Conservation (phyloP, 495 filamentous ascomycete species). For the Podospora fimiseda region DNA sequence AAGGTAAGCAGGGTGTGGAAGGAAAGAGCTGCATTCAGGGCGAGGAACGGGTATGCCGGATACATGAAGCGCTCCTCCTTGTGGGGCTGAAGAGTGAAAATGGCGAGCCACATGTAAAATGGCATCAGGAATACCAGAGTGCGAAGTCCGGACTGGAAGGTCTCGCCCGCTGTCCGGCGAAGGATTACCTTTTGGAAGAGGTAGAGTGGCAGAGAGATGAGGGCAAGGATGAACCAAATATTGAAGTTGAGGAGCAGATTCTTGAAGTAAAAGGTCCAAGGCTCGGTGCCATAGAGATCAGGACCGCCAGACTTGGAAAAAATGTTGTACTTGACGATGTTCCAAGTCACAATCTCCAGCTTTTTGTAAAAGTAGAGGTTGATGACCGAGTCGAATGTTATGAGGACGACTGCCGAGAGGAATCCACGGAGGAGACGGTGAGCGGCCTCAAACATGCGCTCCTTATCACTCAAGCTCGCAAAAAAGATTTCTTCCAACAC, state of each 20-base stretch:
- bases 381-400: constrained; percentile 65
- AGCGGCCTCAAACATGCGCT: constrained; percentile 50
- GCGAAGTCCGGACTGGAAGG: constrained; percentile 50
- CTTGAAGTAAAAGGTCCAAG: constrained; percentile 92
- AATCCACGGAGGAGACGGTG: constrained; percentile 59
- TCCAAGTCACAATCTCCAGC: constrained; percentile 71
- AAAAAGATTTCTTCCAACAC: constrained; percentile 68
- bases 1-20: constrained; percentile 70
- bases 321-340: constrained; percentile 94
- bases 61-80: constrained; percentile 99
- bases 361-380: constrained; percentile 81
- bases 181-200: constrained; percentile 41
- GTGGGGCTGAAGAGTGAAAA: constrained; percentile 89
- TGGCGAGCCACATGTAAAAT: constrained; percentile 90
- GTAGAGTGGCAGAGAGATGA: constrained; percentile 61
- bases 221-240: constrained; percentile 78
- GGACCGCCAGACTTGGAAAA: constrained; percentile 77
- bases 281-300: constrained; percentile 91
- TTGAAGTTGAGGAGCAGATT: constrained; percentile 96
- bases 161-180: constrained; percentile 28
- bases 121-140: constrained; percentile 71
- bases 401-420: constrained; percentile 55
- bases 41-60: constrained; percentile 85
- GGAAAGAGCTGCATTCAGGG: constrained; percentile 83
- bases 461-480: constrained; percentile 49